Percentiles rank a stretch among this genome's conserved stretches.
These are phyloP conservation scores for Myxozyma neotropica DNA, from an alignment of 805 yeast genomes.

Conservation along the genomic window DNA sequence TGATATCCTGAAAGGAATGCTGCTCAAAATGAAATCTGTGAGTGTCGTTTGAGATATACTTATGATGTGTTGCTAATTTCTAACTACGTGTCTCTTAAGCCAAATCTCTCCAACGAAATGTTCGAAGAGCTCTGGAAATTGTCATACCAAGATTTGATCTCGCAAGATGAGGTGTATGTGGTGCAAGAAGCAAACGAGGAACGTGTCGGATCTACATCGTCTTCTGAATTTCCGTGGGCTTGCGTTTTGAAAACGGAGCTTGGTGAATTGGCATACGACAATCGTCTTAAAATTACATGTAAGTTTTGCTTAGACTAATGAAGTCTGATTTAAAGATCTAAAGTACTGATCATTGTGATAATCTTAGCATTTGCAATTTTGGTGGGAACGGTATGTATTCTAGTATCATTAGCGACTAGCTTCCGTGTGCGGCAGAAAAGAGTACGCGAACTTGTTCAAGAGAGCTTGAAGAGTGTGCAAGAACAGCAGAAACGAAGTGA, in stretches of 20 bases:
- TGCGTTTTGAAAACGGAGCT: conserved; percentile 16
- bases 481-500: conserved; percentile 34
- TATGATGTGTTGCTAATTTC: neutral
- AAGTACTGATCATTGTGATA: neutral
- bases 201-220: conserved; percentile 23
- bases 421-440: conserved; percentile 4
- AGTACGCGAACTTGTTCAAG: conserved; percentile 32
- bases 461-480: conserved; percentile 34
- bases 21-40: conserved; percentile 25
- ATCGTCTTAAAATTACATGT: conserved; percentile 2
- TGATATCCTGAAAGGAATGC: conserved; percentile 31
- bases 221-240: conserved; percentile 15
- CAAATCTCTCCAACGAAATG: conserved; percentile 45
- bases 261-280: conserved; percentile 7
- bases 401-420: neutral
- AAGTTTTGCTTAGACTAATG: neutral
- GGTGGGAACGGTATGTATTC: neutral
- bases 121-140: conserved; percentile 46
- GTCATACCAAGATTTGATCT: conserved; percentile 18
- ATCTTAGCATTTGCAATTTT: neutral
- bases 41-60: neutral
- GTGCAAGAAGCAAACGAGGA: conserved; percentile 1
- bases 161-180: conserved; percentile 20
- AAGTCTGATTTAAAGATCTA: too few relatives aligned
- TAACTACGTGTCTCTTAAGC: neutral